Base-by-base conservation (phyloP, 164 flowering plant genomes). In the Nymphaea thermarum region DNA sequence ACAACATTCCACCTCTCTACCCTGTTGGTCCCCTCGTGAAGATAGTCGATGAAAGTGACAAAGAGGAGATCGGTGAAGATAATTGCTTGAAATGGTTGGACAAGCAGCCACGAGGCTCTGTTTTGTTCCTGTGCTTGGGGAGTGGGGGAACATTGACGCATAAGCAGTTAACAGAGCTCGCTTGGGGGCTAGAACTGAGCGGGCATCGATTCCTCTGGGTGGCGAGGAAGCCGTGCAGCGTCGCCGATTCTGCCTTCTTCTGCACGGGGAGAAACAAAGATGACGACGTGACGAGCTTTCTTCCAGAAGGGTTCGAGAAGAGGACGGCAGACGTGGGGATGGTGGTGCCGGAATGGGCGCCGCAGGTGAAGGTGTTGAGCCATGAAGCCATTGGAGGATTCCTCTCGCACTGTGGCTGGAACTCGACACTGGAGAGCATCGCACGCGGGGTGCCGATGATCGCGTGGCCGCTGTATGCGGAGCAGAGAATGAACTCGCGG, bases 381-480 rank as follows among this genome's bases (percentile, higher is more conserved):
- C 85, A 82, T 53, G 65, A 64, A 1, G 70, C 83, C 3, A 69
- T 71, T 0, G 84, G 84, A 2, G 85, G 83, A 43, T 82, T 82
- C 71, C 57, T 82, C 17, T 72, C 73, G 7, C 85, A 82, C 60
- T 79, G 84, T 4, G 85, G 85, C 5, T 82, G 85, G 83, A 80
- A 80, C 53, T 82, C 85, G 66, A 72, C 72, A 8, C 74, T 82
- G 0, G 85, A 82, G 66, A 74, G 79, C 8, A 14, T 82, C 3
- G 69, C 72, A 4, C 18, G 75, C 17, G 82, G 85, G 0, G 74
- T 80, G 43, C 85, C 85, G 0, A 47, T 80, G 44, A 73, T 80
- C 44, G 78, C 80, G 0, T 82, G 85, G 85, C 85, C 85, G 3
- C 75, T 82, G 3, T 80, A 60, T 25, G 82, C 85, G 0, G 85